Evolutionary conservation across 2,329 filamentous ascomycete genomes (phyloP), one percentile per base, ranked within the genome.

Genomic region (Talaromyces sp.): DNA sequence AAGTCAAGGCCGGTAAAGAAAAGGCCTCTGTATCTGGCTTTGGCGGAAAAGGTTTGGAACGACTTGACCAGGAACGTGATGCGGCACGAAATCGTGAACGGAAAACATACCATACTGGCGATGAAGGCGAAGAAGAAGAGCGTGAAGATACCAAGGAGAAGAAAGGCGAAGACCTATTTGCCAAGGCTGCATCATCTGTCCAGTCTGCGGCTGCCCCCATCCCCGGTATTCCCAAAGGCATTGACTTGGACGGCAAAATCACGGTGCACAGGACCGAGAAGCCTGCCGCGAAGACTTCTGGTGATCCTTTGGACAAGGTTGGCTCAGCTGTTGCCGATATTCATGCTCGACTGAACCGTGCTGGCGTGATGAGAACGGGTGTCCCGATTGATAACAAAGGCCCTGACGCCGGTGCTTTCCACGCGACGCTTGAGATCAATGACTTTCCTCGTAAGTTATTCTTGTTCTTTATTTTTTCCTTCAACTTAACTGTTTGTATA

Each of bases 321-420:
- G 89, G 89, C 62, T 90, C 90, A n/a, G 93, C 93, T 5, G 92
- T 95, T 67, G 91, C 88, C 67, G 89, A 89, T 73, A 96, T 99
- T 78, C 93, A 96, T 74, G 88, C 88, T 63, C 91, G 95, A 66
- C 84, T 99, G 43, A 93, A 91, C 70, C 91, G 91, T 68, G 91
- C 91, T 35, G 93, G 93, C 38, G 89, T 95, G 72, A 88, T 97
- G 69, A 89, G 95, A 62, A 89, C 91, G 4, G 95, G 95, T 14
- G 93, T 96, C 63, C 92, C 95, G 8, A 96, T 97, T 72, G 95
- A 99, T 80, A 99, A 99, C 79, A 97, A 97, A 76, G 95, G 95
- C 0, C 95, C 95, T 0, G 95, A 99, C 75, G 95, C 95, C 3
- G 95, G 95, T 56, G 92, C 93, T 0, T 99, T 92, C 83, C 95